These are phyloP conservation scores for Amylocarpus encephaloides DNA, from an alignment of 2,329 filamentous ascomycete genomes.

Conservation along the genomic window DNA sequence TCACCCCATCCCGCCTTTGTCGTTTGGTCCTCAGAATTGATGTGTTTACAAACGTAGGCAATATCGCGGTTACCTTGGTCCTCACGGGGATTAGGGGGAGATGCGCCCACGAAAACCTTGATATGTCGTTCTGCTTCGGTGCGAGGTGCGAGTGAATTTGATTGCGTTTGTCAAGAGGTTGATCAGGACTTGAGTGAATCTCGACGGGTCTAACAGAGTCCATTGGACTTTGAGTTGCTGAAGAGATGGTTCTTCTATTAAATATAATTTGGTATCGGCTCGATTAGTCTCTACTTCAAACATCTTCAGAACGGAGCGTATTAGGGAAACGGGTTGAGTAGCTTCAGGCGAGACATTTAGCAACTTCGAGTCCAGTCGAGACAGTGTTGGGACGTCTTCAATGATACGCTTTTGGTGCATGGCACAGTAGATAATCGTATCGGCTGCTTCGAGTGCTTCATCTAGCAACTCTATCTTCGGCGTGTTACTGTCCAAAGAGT, in stretches of 20 bases:
- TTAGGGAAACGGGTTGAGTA: slow-evolving; percentile 58
- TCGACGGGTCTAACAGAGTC: slow-evolving; percentile 63
- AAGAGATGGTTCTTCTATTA: slow-evolving; percentile 57
- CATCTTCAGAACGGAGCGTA: slow-evolving; percentile 65
- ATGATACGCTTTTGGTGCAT: slow-evolving; percentile 74
- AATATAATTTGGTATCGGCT: slow-evolving; percentile 59
- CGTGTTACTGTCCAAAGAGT: background rate
- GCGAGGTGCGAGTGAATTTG: slow-evolving; percentile 66
- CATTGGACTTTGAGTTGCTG: slow-evolving; percentile 51
- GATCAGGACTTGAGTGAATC: slow-evolving; percentile 72
- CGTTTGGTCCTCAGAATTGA: background rate
- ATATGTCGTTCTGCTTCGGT: slow-evolving; percentile 53
- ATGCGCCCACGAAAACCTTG: slow-evolving; percentile 37
- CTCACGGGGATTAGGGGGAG: slow-evolving; percentile 6
- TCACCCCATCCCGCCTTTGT: slow-evolving; percentile 1
- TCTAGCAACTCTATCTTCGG: slow-evolving; percentile 39
- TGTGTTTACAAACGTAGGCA: background rate
- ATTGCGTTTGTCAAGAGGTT: slow-evolving; percentile 75
- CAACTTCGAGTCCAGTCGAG: slow-evolving; percentile 68
- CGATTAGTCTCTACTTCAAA: slow-evolving; percentile 69
- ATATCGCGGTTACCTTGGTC: background rate
- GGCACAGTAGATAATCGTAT: slow-evolving; percentile 70
- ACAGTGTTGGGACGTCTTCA: slow-evolving; percentile 57
- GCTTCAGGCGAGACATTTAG: slow-evolving; percentile 38
- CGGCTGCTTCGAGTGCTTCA: slow-evolving; percentile 65